Evolutionary conservation across 2,329 filamentous ascomycete genomes (phyloP).

Genomic region (Beauveria australis): DNA sequence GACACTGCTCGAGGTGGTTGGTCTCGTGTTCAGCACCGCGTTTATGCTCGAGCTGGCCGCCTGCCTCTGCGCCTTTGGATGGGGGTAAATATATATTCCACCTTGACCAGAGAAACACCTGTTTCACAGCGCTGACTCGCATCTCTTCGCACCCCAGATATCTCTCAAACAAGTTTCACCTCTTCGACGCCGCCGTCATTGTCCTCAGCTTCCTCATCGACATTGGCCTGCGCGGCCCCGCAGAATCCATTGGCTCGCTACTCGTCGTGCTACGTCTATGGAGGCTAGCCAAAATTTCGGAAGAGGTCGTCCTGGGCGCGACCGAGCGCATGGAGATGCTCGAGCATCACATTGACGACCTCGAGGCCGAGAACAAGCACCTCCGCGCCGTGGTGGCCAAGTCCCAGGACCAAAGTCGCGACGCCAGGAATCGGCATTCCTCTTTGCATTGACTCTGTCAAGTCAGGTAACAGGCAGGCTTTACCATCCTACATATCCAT

Average conservation of each 20-base stretch:
- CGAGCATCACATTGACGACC: constrained; percentile 39
- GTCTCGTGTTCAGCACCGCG: constrained; percentile 52
- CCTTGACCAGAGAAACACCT: too few relatives aligned
- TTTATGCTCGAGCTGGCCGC: constrained; percentile 56
- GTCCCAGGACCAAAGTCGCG: not conserved
- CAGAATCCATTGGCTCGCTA: constrained; percentile 58
- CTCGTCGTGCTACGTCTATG: constrained; percentile 59
- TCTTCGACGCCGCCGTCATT: constrained; percentile 57
- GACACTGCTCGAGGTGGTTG: constrained; percentile 38
- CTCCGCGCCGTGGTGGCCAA: constrained; percentile 12
- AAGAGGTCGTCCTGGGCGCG: constrained; percentile 57
- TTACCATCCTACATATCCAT: not conserved
- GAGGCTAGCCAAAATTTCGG: constrained; percentile 62
- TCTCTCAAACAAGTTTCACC: constrained; percentile 51
- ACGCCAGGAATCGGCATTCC: not conserved
- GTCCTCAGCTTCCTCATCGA: constrained; percentile 54
- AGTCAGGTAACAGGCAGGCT: not conserved
- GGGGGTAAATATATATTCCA: constrained; percentile 33
- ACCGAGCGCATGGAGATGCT: constrained; percentile 54
- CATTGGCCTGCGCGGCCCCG: constrained; percentile 47
- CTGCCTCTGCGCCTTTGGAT: constrained; percentile 54
- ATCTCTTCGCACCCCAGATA: constrained; percentile 32
- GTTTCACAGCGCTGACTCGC: not conserved
- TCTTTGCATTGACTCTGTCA: not conserved
- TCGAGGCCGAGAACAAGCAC: constrained; percentile 39